A percentile compares a stretch with the other conserved stretches of the same genome.
Evolutionary conservation across 257 asterid species (phyloP).

Genomic region (Solanum megistacrolobum): DNA sequence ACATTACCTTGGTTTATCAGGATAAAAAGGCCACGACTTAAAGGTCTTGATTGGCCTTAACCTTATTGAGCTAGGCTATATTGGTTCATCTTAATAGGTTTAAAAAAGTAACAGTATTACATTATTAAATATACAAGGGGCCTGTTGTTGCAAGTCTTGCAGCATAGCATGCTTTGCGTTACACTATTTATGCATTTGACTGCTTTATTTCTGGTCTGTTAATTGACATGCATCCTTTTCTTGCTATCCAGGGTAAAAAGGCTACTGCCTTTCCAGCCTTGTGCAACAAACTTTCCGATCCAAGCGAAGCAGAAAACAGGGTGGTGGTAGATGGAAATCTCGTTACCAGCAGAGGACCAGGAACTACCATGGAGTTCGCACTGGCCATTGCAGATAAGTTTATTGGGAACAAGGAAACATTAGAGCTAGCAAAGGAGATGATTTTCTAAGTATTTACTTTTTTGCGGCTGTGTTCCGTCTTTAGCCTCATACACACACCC

Average conservation of each 20-base stretch:
- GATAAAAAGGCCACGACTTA: neutral
- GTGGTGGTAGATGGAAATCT: conserved; percentile 90
- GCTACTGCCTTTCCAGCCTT: conserved; percentile 91
- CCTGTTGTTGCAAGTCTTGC: neutral
- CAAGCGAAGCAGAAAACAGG: conserved; percentile 64
- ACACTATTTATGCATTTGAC: neutral
- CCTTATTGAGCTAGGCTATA: neutral
- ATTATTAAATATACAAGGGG: neutral
- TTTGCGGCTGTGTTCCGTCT: neutral
- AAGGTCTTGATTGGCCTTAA: neutral
- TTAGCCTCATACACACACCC: neutral
- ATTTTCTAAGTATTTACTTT: conserved; percentile 13
- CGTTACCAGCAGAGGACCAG: conserved; percentile 90
- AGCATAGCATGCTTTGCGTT: neutral
- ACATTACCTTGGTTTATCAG: neutral
- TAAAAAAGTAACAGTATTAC: neutral
- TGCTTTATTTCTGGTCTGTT: neutral
- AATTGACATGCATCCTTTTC: neutral
- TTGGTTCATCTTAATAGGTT: neutral
- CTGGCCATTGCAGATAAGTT: conserved; percentile 62
- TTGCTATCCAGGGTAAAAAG: conserved; percentile 62
- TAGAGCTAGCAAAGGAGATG: conserved; percentile 66
- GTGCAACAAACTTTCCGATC: conserved; percentile 71
- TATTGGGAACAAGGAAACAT: conserved; percentile 51
- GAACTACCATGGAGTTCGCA: conserved; percentile 83